A percentile compares a stretch with the other conserved stretches of the same genome.
Conservation (phyloP, 108 stramenopile genomes). For the Conticribra guillardii region DNA sequence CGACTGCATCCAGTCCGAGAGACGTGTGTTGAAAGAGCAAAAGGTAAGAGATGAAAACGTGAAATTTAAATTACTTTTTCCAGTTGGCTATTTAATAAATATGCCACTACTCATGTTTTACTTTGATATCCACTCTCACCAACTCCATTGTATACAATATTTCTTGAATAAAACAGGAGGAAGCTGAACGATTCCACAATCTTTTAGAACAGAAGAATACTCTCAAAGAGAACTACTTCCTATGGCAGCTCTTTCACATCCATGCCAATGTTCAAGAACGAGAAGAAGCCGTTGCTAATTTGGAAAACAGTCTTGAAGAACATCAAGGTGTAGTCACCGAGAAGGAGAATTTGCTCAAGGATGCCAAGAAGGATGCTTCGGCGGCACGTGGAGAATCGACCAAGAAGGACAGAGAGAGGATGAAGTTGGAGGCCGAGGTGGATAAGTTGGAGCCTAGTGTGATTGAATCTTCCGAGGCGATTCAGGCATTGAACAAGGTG, state of each 20-base stretch:
- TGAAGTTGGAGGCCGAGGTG: constrained; percentile 66
- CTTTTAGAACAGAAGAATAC: constrained; percentile 68
- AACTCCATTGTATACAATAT: too few species aligned
- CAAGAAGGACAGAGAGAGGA: constrained; percentile 75
- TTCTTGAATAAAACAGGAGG: constrained; percentile 57
- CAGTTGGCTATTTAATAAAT: neutral
- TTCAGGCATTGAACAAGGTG: constrained; percentile 69
- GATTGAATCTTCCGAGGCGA: constrained; percentile 75
- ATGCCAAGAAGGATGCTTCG: constrained; percentile 73
- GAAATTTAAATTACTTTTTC: neutral
- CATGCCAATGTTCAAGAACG: constrained; percentile 80
- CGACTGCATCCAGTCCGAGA: constrained; percentile 50
- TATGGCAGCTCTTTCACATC: constrained; percentile 95
- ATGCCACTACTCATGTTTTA: too few species aligned
- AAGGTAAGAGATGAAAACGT: constrained; percentile 45
- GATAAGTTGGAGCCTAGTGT: constrained; percentile 75
- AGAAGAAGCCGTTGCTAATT: constrained; percentile 58
- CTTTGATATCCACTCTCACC: too few species aligned
- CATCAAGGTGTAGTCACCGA: constrained; percentile 60
- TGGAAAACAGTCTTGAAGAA: constrained; percentile 67
- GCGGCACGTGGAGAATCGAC: constrained; percentile 60
- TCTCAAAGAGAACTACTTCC: constrained; percentile 84
- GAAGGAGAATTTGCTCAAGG: constrained; percentile 63
- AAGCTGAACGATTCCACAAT: constrained; percentile 87
- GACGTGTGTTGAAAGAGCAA: constrained; percentile 93